Evolutionary conservation across 164 flowering plant species (phyloP).

Genomic region (Nelumbo lutea): DNA sequence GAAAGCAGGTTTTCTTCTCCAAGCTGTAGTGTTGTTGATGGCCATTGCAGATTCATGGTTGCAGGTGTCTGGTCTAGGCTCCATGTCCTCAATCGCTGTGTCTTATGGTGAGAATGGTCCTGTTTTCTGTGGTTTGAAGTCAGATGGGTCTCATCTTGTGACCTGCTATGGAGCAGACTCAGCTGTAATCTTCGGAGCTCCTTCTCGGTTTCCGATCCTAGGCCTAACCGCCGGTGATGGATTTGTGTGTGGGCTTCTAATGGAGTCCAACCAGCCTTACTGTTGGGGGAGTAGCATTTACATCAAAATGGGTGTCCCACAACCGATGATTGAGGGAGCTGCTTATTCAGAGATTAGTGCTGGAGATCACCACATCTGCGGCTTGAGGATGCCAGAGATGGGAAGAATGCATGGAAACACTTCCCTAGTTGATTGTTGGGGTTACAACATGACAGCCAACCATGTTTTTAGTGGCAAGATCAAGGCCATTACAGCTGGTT

Average conservation of each 20-base stretch:
- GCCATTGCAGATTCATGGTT: constrained; percentile 29
- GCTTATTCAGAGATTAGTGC: constrained; percentile 80
- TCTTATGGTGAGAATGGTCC: constrained; percentile 93
- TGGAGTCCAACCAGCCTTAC: constrained; percentile 67
- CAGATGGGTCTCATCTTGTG: constrained; percentile 82
- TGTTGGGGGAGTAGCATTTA: constrained; percentile 89
- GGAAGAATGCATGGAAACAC: constrained; percentile 32
- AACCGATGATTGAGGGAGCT: constrained; percentile 53
- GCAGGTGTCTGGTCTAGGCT: constrained; percentile 60
- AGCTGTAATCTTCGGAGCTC: constrained; percentile 68
- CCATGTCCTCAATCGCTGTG: constrained; percentile 88
- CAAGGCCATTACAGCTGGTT: constrained; percentile 78
- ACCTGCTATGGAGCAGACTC: constrained; percentile 79
- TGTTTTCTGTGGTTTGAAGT: constrained; percentile 73
- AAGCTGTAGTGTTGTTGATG: constrained; percentile 26
- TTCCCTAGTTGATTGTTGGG: constrained; percentile 92
- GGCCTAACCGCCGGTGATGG: constrained; percentile 90
- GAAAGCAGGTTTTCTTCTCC: constrained; percentile 25
- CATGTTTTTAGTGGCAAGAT: constrained; percentile 55
- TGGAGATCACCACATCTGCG: constrained; percentile 92
- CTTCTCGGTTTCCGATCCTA: constrained; percentile 46
- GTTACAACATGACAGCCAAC: constrained; percentile 90
- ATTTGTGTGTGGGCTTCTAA: constrained; percentile 84
- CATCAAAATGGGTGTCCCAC: constrained; percentile 79
- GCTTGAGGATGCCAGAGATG: constrained; percentile 49